Evolutionary conservation across 2,329 filamentous ascomycete species (phyloP).

Genomic region (Dothideomycetidae sp.): DNA sequence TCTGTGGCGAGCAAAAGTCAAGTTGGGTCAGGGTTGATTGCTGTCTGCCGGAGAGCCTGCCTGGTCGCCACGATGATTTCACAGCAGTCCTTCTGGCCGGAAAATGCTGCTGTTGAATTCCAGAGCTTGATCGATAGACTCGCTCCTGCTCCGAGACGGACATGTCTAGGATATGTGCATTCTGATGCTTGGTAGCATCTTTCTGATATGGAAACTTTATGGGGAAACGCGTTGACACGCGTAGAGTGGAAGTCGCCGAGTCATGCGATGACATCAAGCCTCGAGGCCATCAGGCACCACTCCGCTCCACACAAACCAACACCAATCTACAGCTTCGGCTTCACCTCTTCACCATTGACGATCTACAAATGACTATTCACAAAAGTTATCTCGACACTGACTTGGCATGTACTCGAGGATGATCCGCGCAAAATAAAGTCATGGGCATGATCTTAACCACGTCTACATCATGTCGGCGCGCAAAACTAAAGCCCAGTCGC

Average conservation of each 20-base stretch:
- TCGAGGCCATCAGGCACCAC: too few species aligned
- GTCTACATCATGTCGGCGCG: conserved; percentile 1
- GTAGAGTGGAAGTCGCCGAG: neutral
- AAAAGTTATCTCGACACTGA: neutral
- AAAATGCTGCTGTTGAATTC: conserved; percentile 3
- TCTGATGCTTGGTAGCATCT: neutral
- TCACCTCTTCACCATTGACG: too few species aligned
- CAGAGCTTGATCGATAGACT: conserved; percentile 3
- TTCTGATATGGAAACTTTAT: neutral
- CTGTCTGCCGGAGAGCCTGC: neutral
- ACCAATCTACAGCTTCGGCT: neutral
- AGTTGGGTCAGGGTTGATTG: conserved; percentile 6
- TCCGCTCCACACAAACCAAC: neutral
- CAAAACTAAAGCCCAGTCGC: conserved; percentile 9
- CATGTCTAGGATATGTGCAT: conserved; percentile 3
- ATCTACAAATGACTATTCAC: too few species aligned
- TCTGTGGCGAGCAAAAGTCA: conserved; percentile 3
- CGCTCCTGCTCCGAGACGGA: neutral
- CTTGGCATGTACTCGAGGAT: neutral
- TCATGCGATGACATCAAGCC: neutral
- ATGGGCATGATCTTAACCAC: neutral
- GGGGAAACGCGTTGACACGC: neutral
- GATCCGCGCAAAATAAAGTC: neutral
- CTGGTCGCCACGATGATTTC: neutral
- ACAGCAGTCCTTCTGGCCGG: neutral